A percentile compares a stretch with the other conserved stretches of the same genome.
phyloP scores from a whole-genome alignment of 1,139 yeast species.

The Geotrichum aggregatum region DNA sequence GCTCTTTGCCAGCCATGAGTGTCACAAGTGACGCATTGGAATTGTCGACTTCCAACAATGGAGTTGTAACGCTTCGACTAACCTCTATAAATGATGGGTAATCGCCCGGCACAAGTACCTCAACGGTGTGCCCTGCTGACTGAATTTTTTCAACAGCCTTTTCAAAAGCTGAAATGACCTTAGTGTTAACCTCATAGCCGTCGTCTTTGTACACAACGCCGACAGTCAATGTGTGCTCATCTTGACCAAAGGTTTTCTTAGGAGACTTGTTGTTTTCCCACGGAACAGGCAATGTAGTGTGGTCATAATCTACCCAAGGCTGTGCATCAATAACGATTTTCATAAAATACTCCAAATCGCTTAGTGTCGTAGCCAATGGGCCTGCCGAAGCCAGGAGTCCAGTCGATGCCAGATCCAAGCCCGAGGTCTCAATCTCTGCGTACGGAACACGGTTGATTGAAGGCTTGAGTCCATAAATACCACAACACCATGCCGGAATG shows the following conservation, averaged over 20 bases:
- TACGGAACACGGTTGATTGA: constrained; percentile 47
- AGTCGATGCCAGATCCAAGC: constrained; percentile 31
- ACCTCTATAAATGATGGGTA: constrained; percentile 13
- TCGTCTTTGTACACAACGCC: constrained; percentile 18
- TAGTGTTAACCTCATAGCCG: constrained; percentile 6
- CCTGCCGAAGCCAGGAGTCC: constrained; percentile 46
- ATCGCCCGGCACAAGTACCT: constrained; percentile 7
- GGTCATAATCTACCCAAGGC: constrained; percentile 54
- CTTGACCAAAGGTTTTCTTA: not conserved
- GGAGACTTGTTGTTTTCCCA: constrained; percentile 40
- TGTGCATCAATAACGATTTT: constrained; percentile 48
- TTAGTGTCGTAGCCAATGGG: constrained; percentile 48
- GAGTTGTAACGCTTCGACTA: constrained; percentile 12
- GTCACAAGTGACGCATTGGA: constrained; percentile 12
- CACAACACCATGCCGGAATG: constrained; percentile 54
- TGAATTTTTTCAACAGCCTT: constrained; percentile 7
- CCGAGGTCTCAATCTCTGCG: constrained; percentile 15
- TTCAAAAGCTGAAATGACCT: constrained; percentile 13
- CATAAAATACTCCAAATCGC: constrained; percentile 56
- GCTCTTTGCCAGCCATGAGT: constrained; percentile 18
- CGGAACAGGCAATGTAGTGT: constrained; percentile 45
- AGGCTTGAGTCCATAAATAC: constrained; percentile 54
- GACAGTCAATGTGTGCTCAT: constrained; percentile 3
- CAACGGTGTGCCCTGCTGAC: constrained; percentile 13
- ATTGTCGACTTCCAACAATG: constrained; percentile 16